These are phyloP conservation scores for Pyrenochaeta sp. DNA, from an alignment of 2,329 filamentous ascomycete genomes.

Conservation along the genomic window DNA sequence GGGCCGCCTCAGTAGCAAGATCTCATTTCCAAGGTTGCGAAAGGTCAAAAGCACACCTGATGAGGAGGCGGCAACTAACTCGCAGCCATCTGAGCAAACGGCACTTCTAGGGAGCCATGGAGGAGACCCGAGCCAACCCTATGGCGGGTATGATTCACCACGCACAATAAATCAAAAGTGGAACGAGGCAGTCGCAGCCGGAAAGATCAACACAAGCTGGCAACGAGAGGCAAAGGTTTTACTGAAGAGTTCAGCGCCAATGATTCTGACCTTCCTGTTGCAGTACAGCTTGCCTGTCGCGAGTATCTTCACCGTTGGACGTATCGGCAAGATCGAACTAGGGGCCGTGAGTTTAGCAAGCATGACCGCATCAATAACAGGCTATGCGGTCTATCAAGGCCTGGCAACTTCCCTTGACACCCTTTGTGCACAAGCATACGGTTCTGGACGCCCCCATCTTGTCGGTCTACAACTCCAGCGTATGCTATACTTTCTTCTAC, in stretches of 20 bases:
- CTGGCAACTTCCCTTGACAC: conserved; percentile 91
- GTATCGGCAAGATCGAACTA: conserved; percentile 58
- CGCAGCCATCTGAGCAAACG: conserved; percentile 55
- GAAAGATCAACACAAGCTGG: conserved; percentile 89
- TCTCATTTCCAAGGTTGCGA: conserved; percentile 41
- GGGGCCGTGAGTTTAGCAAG: conserved; percentile 58
- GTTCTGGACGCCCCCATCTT: conserved; percentile 86
- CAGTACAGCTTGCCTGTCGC: conserved; percentile 59
- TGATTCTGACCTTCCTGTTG: conserved; percentile 59
- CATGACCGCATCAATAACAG: conserved; percentile 61
- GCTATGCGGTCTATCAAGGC: conserved; percentile 62
- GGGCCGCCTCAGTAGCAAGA: conserved; percentile 33
- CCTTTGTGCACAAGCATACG: conserved; percentile 91
- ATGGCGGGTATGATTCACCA: conserved; percentile 59
- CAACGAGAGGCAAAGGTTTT: conserved; percentile 87
- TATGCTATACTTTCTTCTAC: conserved; percentile 80
- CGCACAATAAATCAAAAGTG: conserved; percentile 53
- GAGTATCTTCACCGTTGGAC: conserved; percentile 59
- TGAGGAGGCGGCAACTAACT: conserved; percentile 37
- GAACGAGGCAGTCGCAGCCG: conserved; percentile 79
- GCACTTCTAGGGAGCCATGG: conserved; percentile 54
- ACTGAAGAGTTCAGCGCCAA: conserved; percentile 56
- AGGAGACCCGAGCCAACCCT: conserved; percentile 49
- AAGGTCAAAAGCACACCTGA: conserved; percentile 41
- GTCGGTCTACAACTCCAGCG: conserved; percentile 85